Evolutionary conservation across 2,329 filamentous ascomycete genomes (phyloP), one percentile per base, ranked within the genome.

Genomic region (Nigrospora osmanthi): DNA sequence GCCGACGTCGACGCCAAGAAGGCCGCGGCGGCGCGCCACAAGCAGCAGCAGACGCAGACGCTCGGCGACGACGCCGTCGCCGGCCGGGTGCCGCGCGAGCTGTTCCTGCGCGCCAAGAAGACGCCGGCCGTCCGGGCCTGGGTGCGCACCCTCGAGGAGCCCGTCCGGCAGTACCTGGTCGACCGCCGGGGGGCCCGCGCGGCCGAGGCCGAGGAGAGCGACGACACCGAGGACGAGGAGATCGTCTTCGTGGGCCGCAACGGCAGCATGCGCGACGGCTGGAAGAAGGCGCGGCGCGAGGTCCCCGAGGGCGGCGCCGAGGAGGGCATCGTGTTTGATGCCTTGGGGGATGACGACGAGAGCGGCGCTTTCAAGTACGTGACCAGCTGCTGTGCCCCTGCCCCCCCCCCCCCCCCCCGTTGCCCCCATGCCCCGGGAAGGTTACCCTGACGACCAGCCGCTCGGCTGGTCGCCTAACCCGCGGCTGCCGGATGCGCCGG

Each of bases 181-280:
- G 76, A 79, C 45, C 64, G 67, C 19, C 62, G 73, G 50, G 63
- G 72, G 13, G 63, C 58, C 33, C 66, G 67, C 44, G 40, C 67
- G 68, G 36, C 58, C 69, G 44, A 44, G 30, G 41, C 32, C 6
- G 49, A 55, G n/a, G 50, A 56, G 19, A 57, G 49, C 9, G 52
- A 54, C 11, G 55, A 51, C 12, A 61, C 60, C 6, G 62, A 55
- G 15, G 65, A 67, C 28, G 67, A 71, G 40, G 89, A 95, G 67
- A 89, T 96, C 52, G 89, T 96, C 11, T 96, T 96, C 62, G 81
- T 94, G 6, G 90, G 87, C 1, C 70, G 57, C 61, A 81, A 68
- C 75, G 83, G 81, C 62, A 78, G 65, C 64, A 87, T 70, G 67
- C 69, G 63, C 52, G 68, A 62, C 55, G 70, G 54, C 61, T 75